A percentile compares a stretch with the other conserved stretches of the same genome.
phyloP scores from a whole-genome alignment of 2,329 filamentous ascomycete genomes.

The Thielaviopsis punctulata region DNA sequence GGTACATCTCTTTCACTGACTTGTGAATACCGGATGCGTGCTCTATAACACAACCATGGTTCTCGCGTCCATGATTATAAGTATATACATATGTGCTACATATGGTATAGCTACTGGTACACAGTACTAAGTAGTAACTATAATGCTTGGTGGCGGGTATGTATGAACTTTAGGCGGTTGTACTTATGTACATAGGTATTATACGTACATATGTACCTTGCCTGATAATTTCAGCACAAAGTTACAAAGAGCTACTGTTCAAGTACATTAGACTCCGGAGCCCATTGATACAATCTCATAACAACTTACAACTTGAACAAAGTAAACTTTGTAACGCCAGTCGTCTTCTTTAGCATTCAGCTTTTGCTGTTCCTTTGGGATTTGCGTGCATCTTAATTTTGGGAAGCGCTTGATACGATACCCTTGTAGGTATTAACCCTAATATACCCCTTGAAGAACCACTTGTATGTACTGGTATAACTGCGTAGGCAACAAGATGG shows the following conservation, averaged over 20 bases:
- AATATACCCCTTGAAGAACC: too few species aligned
- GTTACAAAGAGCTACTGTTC: background rate
- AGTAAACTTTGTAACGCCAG: background rate
- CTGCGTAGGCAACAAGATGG: too few species aligned
- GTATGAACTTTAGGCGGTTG: background rate
- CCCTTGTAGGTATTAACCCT: background rate
- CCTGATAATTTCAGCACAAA: background rate
- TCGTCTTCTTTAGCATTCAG: background rate
- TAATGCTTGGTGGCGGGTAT: background rate
- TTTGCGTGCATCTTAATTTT: background rate
- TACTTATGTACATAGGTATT: too few species aligned
- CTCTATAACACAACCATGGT: background rate
- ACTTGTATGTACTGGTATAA: too few species aligned
- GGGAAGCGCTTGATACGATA: background rate
- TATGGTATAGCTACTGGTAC: too few species aligned
- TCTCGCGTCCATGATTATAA: background rate
- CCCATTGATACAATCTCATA: too few species aligned
- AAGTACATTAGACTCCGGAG: too few species aligned
- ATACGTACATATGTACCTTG: too few species aligned
- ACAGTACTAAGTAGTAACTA: too few species aligned
- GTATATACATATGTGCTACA: background rate
- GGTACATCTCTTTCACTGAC: background rate
- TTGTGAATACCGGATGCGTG: background rate
- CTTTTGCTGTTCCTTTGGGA: too few species aligned
- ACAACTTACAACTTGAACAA: background rate